phyloP scores from a whole-genome alignment of 1,139 yeast genomes.

The Yamadazyma pseudoaaseri region DNA sequence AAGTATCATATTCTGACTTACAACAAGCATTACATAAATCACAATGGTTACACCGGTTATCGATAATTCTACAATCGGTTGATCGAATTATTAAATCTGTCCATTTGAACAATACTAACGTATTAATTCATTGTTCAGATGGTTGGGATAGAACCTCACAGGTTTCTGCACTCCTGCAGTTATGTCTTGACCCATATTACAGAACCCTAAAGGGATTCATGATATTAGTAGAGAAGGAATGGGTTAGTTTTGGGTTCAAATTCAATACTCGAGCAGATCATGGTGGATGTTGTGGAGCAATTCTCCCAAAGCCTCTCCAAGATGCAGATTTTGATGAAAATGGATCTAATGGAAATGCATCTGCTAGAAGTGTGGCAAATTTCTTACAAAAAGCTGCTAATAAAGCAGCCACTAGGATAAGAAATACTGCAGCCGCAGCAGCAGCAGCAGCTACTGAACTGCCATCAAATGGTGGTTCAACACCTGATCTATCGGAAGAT shows the following conservation, averaged over 20 bases:
- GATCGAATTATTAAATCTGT: conserved; percentile 77
- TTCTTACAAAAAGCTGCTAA: conserved; percentile 44
- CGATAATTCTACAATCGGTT: conserved; percentile 70
- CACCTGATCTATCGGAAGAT: conserved; percentile 8
- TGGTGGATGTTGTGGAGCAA: conserved; percentile 49
- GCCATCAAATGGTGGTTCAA: conserved; percentile 1
- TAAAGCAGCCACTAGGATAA: conserved; percentile 27
- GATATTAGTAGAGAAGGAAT: conserved; percentile 84
- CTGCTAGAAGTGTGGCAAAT: conserved; percentile 19
- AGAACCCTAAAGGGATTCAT: conserved; percentile 87
- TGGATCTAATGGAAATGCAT: conserved; percentile 8
- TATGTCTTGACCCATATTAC: conserved; percentile 87
- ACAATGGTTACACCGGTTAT: conserved; percentile 77
- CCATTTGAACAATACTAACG: conserved; percentile 78
- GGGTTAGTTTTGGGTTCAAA: conserved; percentile 93
- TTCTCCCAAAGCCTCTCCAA: conserved; percentile 19
- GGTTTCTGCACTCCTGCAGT: conserved; percentile 76
- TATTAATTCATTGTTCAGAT: conserved; percentile 90
- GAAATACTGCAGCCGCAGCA: conserved; percentile 36
- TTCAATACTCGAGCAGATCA: conserved; percentile 85
- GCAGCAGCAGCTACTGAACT: conserved; percentile 9
- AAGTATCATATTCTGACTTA: conserved; percentile 24
- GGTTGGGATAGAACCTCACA: conserved; percentile 99
- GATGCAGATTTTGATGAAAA: conserved; percentile 14
- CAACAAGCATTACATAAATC: conserved; percentile 57